Evolutionary conservation across 352 stramenopile genomes (phyloP).

Genomic region (Pythium sukuiense): DNA sequence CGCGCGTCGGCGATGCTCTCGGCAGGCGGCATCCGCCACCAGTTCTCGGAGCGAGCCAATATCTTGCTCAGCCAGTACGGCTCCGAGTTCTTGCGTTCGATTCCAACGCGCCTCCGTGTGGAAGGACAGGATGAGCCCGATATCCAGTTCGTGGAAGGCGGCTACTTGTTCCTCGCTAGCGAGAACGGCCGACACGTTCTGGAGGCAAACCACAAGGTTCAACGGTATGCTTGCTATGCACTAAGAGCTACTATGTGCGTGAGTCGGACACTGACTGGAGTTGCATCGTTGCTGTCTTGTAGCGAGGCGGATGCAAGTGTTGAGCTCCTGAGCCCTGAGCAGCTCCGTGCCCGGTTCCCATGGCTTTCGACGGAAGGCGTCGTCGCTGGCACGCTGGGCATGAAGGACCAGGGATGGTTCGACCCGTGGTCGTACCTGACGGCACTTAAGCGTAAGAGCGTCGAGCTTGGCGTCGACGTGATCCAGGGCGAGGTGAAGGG

Average conservation of each 20-base stretch:
- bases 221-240: slow-evolving; percentile 31
- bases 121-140: slow-evolving; percentile 53
- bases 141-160: slow-evolving; percentile 77
- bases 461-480: slow-evolving; percentile 69
- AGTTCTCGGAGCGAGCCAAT: slow-evolving; percentile 79
- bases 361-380: slow-evolving; percentile 77
- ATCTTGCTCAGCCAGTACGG: slow-evolving; percentile 83
- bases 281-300: background rate
- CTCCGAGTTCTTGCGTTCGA: slow-evolving; percentile 59
- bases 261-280: background rate
- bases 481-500: slow-evolving; percentile 68
- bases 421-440: slow-evolving; percentile 80
- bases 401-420: slow-evolving; percentile 83
- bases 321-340: slow-evolving; percentile 45
- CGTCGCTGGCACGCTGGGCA: slow-evolving; percentile 53
- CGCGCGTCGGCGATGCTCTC: slow-evolving; percentile 78
- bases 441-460: slow-evolving; percentile 73
- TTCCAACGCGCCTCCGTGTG: slow-evolving; percentile 54
- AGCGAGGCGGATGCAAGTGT: slow-evolving; percentile 51
- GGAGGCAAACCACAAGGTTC: slow-evolving; percentile 55
- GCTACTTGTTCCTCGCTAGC: slow-evolving; percentile 81
- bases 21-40: slow-evolving; percentile 73
- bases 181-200: slow-evolving; percentile 59
- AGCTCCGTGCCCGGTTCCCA: slow-evolving; percentile 65
- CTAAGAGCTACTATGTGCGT: background rate